These are phyloP conservation scores for Salix purpurea DNA, from an alignment of 345 rosid species.

Conservation along the genomic window DNA sequence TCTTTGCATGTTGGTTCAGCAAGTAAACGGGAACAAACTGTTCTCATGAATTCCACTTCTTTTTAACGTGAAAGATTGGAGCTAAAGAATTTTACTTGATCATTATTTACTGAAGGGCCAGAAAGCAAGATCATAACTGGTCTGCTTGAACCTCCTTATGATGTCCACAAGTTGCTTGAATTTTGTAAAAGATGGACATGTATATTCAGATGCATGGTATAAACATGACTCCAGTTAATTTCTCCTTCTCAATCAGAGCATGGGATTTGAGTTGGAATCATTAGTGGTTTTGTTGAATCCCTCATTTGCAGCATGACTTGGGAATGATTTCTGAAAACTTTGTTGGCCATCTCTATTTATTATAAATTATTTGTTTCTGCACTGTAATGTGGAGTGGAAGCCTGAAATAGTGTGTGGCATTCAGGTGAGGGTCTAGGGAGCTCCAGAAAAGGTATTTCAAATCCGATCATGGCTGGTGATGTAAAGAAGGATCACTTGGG, in stretches of 20 bases:
- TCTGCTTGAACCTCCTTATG: neutral
- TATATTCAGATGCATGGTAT: neutral
- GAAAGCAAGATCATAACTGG: neutral
- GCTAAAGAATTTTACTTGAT: neutral
- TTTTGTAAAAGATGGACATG: neutral
- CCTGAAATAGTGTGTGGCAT: slow-evolving; percentile 12
- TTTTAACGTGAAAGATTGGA: neutral
- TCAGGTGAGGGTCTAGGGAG: slow-evolving; percentile 97
- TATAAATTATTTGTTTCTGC: neutral
- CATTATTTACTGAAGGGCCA: neutral
- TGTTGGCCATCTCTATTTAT: neutral
- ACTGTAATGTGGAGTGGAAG: neutral
- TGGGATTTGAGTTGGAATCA: neutral
- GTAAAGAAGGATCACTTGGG: slow-evolving; percentile 88
- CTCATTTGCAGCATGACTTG: neutral
- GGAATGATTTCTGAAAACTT: neutral
- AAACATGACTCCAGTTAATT: neutral
- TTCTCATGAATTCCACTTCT: neutral
- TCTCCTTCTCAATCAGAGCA: neutral
- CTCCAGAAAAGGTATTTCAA: slow-evolving; percentile 81
- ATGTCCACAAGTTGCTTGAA: neutral
- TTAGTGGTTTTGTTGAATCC: neutral
- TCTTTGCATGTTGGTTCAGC: neutral
- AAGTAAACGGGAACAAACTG: neutral
- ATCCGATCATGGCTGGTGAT: slow-evolving; percentile 87